Evolutionary conservation across 179 eudicot species (phyloP).

Genomic region (Gypsophila paniculata): DNA sequence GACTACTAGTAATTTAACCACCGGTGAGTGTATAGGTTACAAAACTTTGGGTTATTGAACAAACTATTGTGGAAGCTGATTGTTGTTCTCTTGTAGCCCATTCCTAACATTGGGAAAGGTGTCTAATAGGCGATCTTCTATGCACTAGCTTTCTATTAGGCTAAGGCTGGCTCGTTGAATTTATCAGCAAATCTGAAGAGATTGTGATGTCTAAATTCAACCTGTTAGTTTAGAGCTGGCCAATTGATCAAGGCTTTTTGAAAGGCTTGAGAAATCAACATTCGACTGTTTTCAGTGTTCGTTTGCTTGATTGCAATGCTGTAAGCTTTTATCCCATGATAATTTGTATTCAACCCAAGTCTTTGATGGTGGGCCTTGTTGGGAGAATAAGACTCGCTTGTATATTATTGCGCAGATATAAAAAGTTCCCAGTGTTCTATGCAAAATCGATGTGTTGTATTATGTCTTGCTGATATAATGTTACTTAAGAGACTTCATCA

Average conservation of each 20-base stretch:
- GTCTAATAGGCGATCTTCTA: too few species aligned
- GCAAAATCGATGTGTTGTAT: not conserved
- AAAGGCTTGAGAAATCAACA: not conserved
- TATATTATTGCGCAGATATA: not conserved
- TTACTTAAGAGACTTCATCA: not conserved
- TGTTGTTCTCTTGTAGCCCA: not conserved
- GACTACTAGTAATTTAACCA: not conserved
- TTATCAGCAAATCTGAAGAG: not conserved
- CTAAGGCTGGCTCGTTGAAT: not conserved
- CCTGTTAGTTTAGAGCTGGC: not conserved
- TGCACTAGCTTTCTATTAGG: not conserved
- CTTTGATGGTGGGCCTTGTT: not conserved
- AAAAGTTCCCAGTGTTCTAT: not conserved
- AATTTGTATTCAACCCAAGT: not conserved
- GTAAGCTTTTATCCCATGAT: not conserved
- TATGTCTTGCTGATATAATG: not conserved
- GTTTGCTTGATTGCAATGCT: not conserved
- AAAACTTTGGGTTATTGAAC: not conserved
- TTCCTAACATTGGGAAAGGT: not conserved
- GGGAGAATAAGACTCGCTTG: not conserved
- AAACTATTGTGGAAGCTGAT: not conserved
- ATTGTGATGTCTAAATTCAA: not conserved
- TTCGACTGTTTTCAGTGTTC: not conserved
- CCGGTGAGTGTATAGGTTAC: slow-evolving; percentile 1
- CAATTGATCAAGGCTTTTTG: slow-evolving; percentile 1